Percentiles rank a stretch among this genome's conserved stretches.
Conservation (phyloP, 1,284 basidiomycete species). For the Anthracocystis walkeri region DNA sequence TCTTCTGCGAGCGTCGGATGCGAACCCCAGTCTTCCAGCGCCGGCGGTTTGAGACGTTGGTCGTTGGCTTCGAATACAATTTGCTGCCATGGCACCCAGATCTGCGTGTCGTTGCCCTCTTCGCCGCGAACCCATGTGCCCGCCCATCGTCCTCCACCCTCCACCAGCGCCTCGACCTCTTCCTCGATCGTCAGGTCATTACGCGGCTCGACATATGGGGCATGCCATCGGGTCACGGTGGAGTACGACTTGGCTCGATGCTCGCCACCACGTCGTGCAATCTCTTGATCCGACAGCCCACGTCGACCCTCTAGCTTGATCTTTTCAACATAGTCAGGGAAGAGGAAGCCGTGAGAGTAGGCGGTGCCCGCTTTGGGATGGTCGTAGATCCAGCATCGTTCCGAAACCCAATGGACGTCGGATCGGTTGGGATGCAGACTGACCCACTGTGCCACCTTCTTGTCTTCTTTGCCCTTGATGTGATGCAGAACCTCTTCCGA, state of each 20-base stretch:
- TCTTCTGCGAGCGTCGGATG: constrained; percentile 45
- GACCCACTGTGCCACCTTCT: constrained; percentile 93
- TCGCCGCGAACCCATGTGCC: constrained; percentile 72
- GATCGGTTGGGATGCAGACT: constrained; percentile 82
- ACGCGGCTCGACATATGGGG: constrained; percentile 80
- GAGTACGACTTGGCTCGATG: constrained; percentile 79
- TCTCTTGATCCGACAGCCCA: constrained; percentile 70
- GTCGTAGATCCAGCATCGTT: constrained; percentile 98
- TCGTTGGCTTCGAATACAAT: constrained; percentile 68
- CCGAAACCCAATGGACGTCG: constrained; percentile 87
- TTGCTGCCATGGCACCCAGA: constrained; percentile 59
- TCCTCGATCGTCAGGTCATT: constrained; percentile 78
- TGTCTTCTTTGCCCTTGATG: constrained; percentile 90
- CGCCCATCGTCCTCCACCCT: constrained; percentile 75
- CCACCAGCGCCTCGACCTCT: constrained; percentile 90
- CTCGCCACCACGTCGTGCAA: constrained; percentile 65
- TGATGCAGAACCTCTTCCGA: constrained; percentile 78
- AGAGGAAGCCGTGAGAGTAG: constrained; percentile 96
- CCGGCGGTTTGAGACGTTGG: constrained; percentile 49
- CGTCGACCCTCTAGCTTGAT: constrained; percentile 72
- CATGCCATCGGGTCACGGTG: constrained; percentile 86
- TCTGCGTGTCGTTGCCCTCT: constrained; percentile 56
- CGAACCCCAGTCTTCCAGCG: constrained; percentile 12
- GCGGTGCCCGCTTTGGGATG: constrained; percentile 89
- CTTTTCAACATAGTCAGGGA: constrained; percentile 85